Percentiles rank a stretch among this genome's conserved stretches.
These are phyloP conservation scores for Gossypioides kirkii DNA, from an alignment of 345 rosid species.

Conservation along the genomic window DNA sequence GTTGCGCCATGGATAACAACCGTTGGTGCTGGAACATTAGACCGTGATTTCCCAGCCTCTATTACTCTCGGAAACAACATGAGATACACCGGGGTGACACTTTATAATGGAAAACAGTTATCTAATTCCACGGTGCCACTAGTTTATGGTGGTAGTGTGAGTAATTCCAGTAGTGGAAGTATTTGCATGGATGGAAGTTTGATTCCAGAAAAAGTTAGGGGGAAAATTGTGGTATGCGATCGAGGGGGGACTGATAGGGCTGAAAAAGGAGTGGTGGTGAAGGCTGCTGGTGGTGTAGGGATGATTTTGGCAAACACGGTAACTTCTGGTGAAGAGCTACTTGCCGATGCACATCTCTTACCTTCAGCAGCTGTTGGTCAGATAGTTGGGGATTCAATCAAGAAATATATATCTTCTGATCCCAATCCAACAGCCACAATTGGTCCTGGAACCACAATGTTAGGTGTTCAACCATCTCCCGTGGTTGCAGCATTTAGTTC, in stretches of 20 bases:
- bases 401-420: constrained; percentile 34
- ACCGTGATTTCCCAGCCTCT: constrained; percentile 58
- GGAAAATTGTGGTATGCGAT: constrained; percentile 59
- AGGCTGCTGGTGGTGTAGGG: constrained; percentile 47
- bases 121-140: constrained; percentile 31
- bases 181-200: constrained; percentile 46
- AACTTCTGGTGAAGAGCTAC: constrained; percentile 43
- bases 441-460: constrained; percentile 29
- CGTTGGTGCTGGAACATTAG: constrained; percentile 62
- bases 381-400: constrained; percentile 33
- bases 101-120: constrained; percentile 38
- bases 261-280: constrained; percentile 49
- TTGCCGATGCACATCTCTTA: constrained; percentile 51
- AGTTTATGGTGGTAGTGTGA: constrained; percentile 37
- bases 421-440: constrained; percentile 36
- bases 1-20: constrained; percentile 63
- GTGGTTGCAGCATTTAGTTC: constrained; percentile 57
- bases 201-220: constrained; percentile 32
- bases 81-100: constrained; percentile 42
- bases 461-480: constrained; percentile 47
- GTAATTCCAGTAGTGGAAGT: constrained; percentile 24
- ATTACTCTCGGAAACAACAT: constrained; percentile 42
- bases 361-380: constrained; percentile 50
- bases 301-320: constrained; percentile 51
- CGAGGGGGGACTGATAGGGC: constrained; percentile 46